Evolutionary conservation across 106 monocot genomes (phyloP).

Genomic region (Dendrobium officinale): DNA sequence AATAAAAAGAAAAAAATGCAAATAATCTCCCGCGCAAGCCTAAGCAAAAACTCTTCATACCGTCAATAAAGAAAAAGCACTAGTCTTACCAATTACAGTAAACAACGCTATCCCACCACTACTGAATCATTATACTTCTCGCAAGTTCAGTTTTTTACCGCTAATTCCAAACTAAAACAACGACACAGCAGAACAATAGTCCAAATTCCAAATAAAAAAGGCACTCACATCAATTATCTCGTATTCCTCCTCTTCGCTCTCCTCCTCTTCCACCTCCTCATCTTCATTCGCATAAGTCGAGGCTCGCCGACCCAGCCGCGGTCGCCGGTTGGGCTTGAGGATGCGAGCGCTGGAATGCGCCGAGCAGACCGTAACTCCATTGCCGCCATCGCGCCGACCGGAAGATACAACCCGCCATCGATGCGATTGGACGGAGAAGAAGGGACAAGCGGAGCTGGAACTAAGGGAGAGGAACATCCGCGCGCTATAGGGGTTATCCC

Average conservation of each 20-base stretch:
- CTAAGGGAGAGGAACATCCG: background rate
- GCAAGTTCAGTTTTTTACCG: background rate
- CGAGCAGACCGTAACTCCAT: constrained; percentile 24
- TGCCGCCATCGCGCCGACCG: constrained; percentile 1
- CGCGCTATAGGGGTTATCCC: background rate
- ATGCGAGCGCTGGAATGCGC: constrained; percentile 34
- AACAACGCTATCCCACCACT: background rate
- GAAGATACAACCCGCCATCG: background rate
- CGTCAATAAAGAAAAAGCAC: background rate
- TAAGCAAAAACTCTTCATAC: background rate
- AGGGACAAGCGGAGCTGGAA: constrained; percentile 2
- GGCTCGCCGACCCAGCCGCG: constrained; percentile 12
- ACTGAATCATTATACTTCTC: background rate
- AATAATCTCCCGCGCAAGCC: background rate
- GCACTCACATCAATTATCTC: background rate
- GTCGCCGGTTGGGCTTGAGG: constrained; percentile 31
- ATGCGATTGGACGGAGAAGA: background rate
- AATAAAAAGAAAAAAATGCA: background rate
- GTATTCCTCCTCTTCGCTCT: constrained; percentile 18
- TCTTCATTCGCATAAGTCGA: constrained; percentile 18
- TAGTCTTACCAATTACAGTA: background rate
- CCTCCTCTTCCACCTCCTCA: constrained; percentile 29
- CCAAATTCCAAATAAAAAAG: background rate
- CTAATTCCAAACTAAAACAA: background rate
- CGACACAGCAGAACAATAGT: background rate